Base-by-base conservation (phyloP, 1,284 basidiomycete genomes). In the Volvariella volvacea region DNA sequence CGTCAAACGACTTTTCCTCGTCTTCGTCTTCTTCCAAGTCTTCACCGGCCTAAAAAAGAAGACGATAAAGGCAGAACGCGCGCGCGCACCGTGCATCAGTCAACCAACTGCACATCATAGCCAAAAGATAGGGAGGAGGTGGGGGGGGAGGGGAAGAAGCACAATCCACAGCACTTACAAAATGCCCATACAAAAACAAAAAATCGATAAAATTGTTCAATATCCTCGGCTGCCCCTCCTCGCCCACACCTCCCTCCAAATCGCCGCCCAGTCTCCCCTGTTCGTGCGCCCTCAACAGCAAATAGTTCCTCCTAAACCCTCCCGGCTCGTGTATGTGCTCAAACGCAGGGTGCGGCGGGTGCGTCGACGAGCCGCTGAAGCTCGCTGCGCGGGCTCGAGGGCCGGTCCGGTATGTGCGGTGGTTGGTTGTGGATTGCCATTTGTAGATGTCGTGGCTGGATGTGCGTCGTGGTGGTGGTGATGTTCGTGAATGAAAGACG, bases 291-390 rank as follows among this genome's bases (percentile, higher is more conserved):
- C 77, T 80, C 44, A 86, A 63, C 34, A 84, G 63, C 4, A 96
- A 69, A 59, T 92, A 95, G 59, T 94, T 91, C 42, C 92, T 73
- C 49, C 92, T 74, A 67, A 97, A 95, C 0, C 93, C 93, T 50
- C 92, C 92, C 0, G 93, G 93, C 59, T 94, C 89, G 52, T 90
- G 90, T 48, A 96, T 92, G 53, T 93, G 89, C 53, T 89, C 82
- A 43, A 93, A 84, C 0, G 76, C 82, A n/a, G 90, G 87, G 63
- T 83, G 65, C 43, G 69, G 64, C 37, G 76, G 65, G 7, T 71
- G 64, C 39, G 56, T 59, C 38, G 80, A 71, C n/a, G n/a, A 31
- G 10, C 82, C 83, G 8, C 84, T 73, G 59, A 83, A 89, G 0
- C 89, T 92, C 12, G 78, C 78, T 8, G 88, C 73, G 15, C 87